Evolutionary conservation across 148 eudicot genomes (phyloP).

Genomic region (Dysphania ambrosioides): DNA sequence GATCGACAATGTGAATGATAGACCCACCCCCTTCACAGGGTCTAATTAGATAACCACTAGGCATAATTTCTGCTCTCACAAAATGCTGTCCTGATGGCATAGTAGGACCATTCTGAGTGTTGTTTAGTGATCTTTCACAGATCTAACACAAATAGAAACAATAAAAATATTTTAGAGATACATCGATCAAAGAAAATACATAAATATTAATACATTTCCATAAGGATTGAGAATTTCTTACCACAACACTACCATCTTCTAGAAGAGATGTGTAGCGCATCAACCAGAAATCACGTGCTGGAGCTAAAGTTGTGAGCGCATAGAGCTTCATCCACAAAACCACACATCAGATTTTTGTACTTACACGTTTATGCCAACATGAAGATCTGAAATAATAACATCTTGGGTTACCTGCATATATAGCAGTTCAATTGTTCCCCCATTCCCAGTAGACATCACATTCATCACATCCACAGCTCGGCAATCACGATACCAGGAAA

Average conservation of each 20-base stretch:
- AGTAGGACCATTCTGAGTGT: constrained; percentile 88
- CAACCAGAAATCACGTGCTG: constrained; percentile 92
- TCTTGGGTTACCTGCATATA: constrained; percentile 36
- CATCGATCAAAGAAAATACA: neutral
- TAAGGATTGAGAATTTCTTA: constrained; percentile 23
- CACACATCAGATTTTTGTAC: constrained; percentile 9
- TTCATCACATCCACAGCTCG: constrained; percentile 45
- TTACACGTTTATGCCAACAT: neutral
- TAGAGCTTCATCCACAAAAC: constrained; percentile 45
- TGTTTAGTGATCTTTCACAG: constrained; percentile 84
- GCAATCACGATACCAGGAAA: constrained; percentile 48
- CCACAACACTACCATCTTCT: constrained; percentile 96
- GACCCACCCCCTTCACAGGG: constrained; percentile 97
- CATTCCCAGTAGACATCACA: constrained; percentile 40
- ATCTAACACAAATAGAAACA: constrained; percentile 35
- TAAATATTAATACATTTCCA: neutral
- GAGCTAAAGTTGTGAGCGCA: constrained; percentile 90
- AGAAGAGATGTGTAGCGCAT: constrained; percentile 73
- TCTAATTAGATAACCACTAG: constrained; percentile 88
- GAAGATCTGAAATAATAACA: neutral
- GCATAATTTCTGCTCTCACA: constrained; percentile 78
- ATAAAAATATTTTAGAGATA: neutral
- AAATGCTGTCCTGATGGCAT: constrained; percentile 78
- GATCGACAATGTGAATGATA: constrained; percentile 86
- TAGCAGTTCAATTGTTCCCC: constrained; percentile 42